Percentiles rank a stretch among this genome's conserved stretches.
Conservation (phyloP, 805 yeast species). For the Schizosaccharomyces octosporus region DNA sequence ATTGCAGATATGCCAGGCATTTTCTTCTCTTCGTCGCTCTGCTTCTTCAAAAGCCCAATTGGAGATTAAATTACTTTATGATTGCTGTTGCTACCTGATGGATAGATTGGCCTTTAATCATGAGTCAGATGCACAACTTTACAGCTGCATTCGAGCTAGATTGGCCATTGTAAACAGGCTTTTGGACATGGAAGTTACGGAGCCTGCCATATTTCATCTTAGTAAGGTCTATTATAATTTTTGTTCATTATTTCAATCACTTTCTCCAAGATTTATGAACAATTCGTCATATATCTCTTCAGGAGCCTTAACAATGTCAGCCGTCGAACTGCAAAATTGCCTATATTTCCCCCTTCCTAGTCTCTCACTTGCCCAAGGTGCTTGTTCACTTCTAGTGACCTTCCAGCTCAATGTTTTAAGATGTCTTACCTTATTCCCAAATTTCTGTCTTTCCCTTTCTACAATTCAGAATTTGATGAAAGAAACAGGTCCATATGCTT, state of each 20-base stretch:
- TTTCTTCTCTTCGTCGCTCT: background rate
- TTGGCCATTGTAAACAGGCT: background rate
- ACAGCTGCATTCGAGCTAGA: background rate
- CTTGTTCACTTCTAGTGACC: background rate
- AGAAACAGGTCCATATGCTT: background rate
- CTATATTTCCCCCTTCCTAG: background rate
- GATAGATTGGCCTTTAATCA: background rate
- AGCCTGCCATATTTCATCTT: background rate
- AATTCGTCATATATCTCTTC: no score
- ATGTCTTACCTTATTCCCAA: background rate
- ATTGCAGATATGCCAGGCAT: background rate
- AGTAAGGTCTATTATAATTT: background rate
- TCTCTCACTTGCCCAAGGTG: background rate
- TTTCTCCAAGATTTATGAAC: no score
- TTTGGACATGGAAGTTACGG: background rate
- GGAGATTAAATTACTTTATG: background rate
- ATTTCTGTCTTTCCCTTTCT: background rate
- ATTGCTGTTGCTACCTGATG: background rate
- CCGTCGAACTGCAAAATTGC: background rate
- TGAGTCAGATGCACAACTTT: background rate
- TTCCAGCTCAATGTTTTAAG: background rate
- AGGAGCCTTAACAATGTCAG: background rate
- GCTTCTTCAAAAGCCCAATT: background rate
- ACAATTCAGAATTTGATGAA: background rate
- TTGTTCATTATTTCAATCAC: background rate